These are phyloP conservation scores for Cercophora scortea DNA, from an alignment of 495 filamentous ascomycete species.

Conservation along the genomic window DNA sequence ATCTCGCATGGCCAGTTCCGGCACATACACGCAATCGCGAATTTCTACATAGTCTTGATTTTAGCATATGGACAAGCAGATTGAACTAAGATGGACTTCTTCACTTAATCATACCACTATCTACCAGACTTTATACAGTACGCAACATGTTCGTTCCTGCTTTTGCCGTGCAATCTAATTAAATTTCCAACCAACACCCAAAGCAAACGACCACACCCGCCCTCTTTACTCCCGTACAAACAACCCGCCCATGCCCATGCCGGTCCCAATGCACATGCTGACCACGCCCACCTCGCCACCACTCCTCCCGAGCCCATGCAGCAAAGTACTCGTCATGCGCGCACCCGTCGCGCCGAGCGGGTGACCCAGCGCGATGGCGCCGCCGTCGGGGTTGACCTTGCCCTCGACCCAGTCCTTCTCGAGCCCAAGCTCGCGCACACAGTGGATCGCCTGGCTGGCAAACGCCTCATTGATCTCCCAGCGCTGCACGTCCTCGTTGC, in stretches of 20 bases:
- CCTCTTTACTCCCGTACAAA: constrained; percentile 66
- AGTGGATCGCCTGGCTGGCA: constrained; percentile 81
- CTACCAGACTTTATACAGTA: no score
- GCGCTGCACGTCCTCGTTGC: constrained; percentile 62
- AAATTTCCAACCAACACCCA: no score
- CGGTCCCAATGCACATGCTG: constrained; percentile 86
- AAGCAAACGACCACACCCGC: no score
- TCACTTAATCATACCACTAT: no score
- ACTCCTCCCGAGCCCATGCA: constrained; percentile 54
- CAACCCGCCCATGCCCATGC: constrained; percentile 86
- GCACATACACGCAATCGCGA: no score
- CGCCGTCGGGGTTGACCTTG: constrained; percentile 83
- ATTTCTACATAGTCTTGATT: no score
- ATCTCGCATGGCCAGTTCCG: no score
- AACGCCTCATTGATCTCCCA: constrained; percentile 99
- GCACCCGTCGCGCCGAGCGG: constrained; percentile 89
- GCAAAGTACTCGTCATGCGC: constrained; percentile 66
- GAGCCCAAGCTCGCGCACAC: constrained; percentile 63
- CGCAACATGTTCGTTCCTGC: no score
- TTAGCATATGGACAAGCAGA: no score
- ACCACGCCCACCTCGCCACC: constrained; percentile 62
- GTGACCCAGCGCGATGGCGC: constrained; percentile 88
- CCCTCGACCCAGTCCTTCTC: constrained; percentile 50
- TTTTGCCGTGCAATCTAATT: no score
- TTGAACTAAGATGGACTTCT: no score